These are phyloP conservation scores for Coemansia sp. DNA, from an alignment of 192 early-diverging fungal species.

Conservation along the genomic window DNA sequence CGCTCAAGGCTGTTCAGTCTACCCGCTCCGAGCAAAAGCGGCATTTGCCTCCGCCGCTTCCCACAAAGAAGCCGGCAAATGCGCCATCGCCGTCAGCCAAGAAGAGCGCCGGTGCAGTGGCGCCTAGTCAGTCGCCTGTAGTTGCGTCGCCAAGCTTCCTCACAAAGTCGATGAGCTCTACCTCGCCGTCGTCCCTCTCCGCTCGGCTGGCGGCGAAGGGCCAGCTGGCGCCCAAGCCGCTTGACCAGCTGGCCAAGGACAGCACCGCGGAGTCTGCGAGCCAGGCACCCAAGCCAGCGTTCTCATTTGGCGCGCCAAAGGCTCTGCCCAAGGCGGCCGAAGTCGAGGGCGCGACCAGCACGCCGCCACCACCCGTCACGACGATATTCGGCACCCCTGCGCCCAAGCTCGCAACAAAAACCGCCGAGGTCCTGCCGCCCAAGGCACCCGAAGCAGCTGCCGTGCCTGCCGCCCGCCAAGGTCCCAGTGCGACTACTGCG, in stretches of 20 bases:
- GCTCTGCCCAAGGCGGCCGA: neutral
- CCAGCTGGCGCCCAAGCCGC: neutral
- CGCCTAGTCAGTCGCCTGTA: neutral
- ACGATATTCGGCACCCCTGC: slow-evolving; percentile 16
- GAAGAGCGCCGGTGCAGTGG: neutral
- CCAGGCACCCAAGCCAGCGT: neutral
- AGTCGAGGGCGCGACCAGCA: neutral
- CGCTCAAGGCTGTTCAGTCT: neutral
- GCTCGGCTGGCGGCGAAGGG: slow-evolving; percentile 2
- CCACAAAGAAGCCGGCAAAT: neutral
- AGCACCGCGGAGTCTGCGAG: neutral
- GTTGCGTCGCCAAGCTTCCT: neutral
- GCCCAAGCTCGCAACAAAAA: neutral
- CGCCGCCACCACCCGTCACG: slow-evolving; percentile 17
- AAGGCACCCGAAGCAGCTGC: neutral
- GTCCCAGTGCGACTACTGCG: neutral
- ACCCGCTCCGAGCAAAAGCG: neutral
- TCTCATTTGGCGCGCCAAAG: neutral
- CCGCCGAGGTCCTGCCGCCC: slow-evolving; percentile 4
- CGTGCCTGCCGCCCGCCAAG: neutral
- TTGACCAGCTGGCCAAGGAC: neutral
- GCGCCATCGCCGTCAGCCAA: neutral
- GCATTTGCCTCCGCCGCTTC: neutral
- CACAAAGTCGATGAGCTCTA: neutral
- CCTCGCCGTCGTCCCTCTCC: neutral